Base-by-base conservation (phyloP, 495 filamentous ascomycete genomes). In the Xylaria flabelliformis region DNA sequence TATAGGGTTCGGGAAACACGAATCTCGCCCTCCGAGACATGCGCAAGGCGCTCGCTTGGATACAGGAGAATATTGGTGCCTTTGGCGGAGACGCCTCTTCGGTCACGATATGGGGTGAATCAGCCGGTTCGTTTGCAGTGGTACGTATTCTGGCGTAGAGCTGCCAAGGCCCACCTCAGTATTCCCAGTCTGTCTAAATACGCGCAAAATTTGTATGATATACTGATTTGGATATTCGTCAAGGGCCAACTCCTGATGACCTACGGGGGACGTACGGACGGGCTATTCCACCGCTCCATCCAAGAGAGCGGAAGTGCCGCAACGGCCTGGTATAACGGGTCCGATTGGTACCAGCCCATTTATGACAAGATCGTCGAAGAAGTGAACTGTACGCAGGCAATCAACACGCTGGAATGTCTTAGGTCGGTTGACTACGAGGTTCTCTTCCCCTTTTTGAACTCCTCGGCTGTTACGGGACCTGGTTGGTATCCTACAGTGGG, bases 21-120 rank as follows among this genome's bases (percentile, higher is more conserved):
- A 81, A 80, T 67, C 66, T 81, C 13, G 78, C 77, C 29, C 67
- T 90, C 10, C 81, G 86, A 5, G 88, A 90, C 66, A 88, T 89
- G 77, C 83, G 86, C 1, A 80, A 83, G 4, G 88, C 83, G 21
- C 74, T 90, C 29, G 74, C 87, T 56, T 90, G 88, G 88, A 80
- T 89, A 1, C 84, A 86, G 13, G 86, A 89, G 68, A 89, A 89
- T 53, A 89, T 90, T 64, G 83, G 78, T 13, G 80, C 73, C 1
- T 90, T 90, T 77, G 88, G 88, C 4, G 88, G 88, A 4, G 84
- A 90, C 74, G 77, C 87, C 4, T 70, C 76, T 0, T 81, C 81
- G 13, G 79, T 82, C 55, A 81, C 78, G 26, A 81, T 82, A 46
- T 82, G 78, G 78, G 80, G 80, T 26, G 79, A 82, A 71, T 80